Evolutionary conservation across 2,329 filamentous ascomycete species (phyloP).

Genomic region (Phaeosphaeria sp.): DNA sequence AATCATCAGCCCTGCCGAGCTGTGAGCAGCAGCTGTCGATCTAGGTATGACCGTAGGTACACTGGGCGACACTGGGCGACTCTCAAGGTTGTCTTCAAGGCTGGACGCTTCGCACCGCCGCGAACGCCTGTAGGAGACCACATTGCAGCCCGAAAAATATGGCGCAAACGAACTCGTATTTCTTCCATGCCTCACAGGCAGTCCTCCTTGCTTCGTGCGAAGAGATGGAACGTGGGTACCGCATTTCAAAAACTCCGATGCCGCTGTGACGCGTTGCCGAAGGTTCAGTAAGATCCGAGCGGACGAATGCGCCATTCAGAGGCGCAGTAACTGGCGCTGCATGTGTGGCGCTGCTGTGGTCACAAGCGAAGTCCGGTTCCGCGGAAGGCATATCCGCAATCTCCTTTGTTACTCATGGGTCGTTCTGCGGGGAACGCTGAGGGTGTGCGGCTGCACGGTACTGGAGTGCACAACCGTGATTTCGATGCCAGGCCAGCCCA

Average conservation of each 20-base stretch:
- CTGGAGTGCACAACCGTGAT: background rate
- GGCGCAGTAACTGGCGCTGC: slow-evolving; percentile 21
- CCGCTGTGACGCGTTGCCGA: slow-evolving; percentile 13
- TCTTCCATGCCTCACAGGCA: slow-evolving; percentile 3
- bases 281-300: background rate
- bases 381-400: slow-evolving; percentile 7
- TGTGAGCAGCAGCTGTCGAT: background rate
- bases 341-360: slow-evolving; percentile 21
- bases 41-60: no score
- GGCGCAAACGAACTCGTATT: slow-evolving; percentile 25
- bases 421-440: slow-evolving; percentile 24
- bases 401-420: slow-evolving; percentile 1
- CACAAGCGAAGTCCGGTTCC: slow-evolving; percentile 4
- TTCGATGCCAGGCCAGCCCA: slow-evolving; percentile 9
- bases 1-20: slow-evolving; percentile 6
- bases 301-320: slow-evolving; percentile 13
- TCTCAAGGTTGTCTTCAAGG: background rate
- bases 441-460: background rate
- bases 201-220: background rate
- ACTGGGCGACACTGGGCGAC: no score
- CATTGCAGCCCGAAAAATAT: slow-evolving; percentile 19
- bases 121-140: slow-evolving; percentile 18
- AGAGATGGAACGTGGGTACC: slow-evolving; percentile 5
- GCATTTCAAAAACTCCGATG: slow-evolving; percentile 1
- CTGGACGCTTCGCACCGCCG: background rate